Conservation (phyloP, 768 basidiomycete genomes). For the Cytidiella melzeri region DNA sequence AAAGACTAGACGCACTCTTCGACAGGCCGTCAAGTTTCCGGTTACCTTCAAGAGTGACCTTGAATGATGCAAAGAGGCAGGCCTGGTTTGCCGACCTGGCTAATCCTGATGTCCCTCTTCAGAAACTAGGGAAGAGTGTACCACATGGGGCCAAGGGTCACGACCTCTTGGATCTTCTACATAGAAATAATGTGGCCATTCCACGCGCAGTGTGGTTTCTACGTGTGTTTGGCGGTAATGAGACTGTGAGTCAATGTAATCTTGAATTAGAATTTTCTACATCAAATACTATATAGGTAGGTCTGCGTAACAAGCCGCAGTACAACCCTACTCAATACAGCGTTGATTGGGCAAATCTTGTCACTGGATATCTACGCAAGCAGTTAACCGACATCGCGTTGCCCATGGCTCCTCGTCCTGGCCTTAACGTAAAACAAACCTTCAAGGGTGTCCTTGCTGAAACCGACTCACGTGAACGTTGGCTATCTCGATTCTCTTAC, state of each 20-base stretch:
- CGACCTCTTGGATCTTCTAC: constrained; percentile 74
- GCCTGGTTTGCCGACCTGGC: constrained; percentile 83
- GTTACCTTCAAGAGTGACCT: constrained; percentile 75
- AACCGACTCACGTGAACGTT: constrained; percentile 58
- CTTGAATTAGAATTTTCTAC: background rate
- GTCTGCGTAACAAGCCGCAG: constrained; percentile 68
- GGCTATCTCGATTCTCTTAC: constrained; percentile 77
- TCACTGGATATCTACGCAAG: constrained; percentile 79
- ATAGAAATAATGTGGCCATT: constrained; percentile 70
- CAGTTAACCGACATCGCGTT: constrained; percentile 73
- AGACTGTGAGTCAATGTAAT: constrained; percentile 54
- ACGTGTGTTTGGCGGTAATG: constrained; percentile 81
- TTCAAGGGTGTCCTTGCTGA: constrained; percentile 82
- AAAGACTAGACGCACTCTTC: too few species aligned
- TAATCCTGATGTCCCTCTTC: constrained; percentile 70
- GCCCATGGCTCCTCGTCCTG: constrained; percentile 70
- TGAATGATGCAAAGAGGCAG: constrained; percentile 73
- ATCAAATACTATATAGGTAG: constrained; percentile 40
- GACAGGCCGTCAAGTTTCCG: constrained; percentile 62
- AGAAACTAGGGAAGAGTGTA: constrained; percentile 79
- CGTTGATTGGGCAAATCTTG: constrained; percentile 76
- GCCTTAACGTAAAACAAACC: constrained; percentile 74
- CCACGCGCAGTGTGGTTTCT: constrained; percentile 85
- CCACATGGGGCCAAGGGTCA: constrained; percentile 84
- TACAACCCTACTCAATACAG: constrained; percentile 83